Conservation (phyloP, 257 asterid species). For the Petunia axillaris region DNA sequence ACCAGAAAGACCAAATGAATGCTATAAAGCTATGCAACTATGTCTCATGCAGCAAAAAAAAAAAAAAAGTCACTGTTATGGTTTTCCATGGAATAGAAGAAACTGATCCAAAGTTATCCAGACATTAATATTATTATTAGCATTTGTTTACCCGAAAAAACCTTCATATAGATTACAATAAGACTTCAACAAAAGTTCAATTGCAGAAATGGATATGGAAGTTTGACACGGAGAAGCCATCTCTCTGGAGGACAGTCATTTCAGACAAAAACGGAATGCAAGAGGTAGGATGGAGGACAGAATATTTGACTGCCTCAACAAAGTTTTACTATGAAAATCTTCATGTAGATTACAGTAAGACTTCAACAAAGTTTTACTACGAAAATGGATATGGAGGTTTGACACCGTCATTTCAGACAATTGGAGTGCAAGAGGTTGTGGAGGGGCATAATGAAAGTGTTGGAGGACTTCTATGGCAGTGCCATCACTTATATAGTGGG, state of each 20-base stretch:
- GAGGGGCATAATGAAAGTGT: not conserved
- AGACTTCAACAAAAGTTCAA: not conserved
- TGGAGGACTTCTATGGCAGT: conserved; percentile 16
- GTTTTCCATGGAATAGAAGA: conserved; percentile 11
- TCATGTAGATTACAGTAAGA: too few species aligned
- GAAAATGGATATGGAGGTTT: too few species aligned
- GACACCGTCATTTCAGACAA: too few species aligned
- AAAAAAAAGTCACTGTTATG: not conserved
- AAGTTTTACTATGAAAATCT: too few species aligned
- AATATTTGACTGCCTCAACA: not conserved
- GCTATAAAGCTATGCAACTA: conserved; percentile 4
- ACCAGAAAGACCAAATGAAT: not conserved
- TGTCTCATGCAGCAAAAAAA: not conserved
- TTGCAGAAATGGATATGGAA: not conserved
- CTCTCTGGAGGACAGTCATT: not conserved
- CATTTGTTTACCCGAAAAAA: conserved; percentile 1
- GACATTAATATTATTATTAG: not conserved
- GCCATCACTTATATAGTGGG: not conserved
- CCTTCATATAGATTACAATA: conserved; percentile 13
- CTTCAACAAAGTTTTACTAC: too few species aligned
- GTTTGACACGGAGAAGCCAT: not conserved
- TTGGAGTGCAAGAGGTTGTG: not conserved
- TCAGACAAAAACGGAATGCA: not conserved
- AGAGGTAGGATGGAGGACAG: conserved; percentile 2
- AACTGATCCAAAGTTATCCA: not conserved